Evolutionary conservation across 148 eudicot genomes (phyloP).

Genomic region (Salicornia ramosissima): DNA sequence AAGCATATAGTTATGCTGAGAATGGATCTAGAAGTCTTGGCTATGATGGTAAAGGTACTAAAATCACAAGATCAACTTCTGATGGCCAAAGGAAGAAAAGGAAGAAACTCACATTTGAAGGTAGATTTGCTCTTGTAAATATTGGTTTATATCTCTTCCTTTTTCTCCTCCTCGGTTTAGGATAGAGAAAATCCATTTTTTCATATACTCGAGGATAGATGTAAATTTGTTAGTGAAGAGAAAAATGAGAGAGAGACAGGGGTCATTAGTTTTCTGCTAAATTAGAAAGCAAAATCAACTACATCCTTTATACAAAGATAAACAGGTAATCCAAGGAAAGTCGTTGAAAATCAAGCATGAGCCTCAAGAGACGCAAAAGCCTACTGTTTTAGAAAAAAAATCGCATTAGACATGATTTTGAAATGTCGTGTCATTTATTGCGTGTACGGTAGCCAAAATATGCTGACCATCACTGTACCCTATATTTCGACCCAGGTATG

Average conservation of each 20-base stretch:
- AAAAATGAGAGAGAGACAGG: neutral
- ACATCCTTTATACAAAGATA: neutral
- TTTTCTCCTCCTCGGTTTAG: neutral
- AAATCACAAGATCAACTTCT: conserved; percentile 12
- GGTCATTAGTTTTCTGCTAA: neutral
- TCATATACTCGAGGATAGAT: neutral
- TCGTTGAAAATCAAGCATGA: neutral
- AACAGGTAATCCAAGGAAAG: neutral
- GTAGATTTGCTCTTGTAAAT: conserved; percentile 18
- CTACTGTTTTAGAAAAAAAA: neutral
- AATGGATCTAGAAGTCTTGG: conserved; percentile 17
- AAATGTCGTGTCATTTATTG: no score
- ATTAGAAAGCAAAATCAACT: neutral
- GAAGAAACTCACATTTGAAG: conserved; percentile 27
- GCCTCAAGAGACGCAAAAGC: neutral
- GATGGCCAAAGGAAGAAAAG: conserved; percentile 25
- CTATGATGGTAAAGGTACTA: conserved; percentile 22
- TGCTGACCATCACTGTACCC: neutral
- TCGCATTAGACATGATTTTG: no score
- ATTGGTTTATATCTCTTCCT: neutral
- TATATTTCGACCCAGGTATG: no score
- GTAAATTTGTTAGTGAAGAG: neutral
- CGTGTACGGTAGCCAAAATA: neutral
- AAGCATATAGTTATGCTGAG: conserved; percentile 18
- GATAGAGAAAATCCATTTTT: neutral